Base-by-base conservation (phyloP, 305 asterid genomes). In the Fraxinus floribunda region DNA sequence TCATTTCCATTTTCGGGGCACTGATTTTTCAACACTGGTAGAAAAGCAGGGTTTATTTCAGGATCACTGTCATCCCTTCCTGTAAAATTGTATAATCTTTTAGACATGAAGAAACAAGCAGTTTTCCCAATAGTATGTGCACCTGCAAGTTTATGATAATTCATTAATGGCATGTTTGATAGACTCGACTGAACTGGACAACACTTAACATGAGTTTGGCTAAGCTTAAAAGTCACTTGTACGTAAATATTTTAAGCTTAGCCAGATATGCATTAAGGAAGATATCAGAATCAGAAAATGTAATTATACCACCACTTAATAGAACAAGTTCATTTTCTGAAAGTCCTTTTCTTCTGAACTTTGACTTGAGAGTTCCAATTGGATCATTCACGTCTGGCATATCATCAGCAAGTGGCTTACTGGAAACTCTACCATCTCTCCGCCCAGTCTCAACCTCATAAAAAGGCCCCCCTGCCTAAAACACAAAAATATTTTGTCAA, bases 331-430 rank as follows among this genome's bases (percentile, higher is more conserved):
- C 88, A 70, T 74, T 78, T n/a, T 79, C 84, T 0, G 82, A 55
- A 11, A 89, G 89, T 6, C 89, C 89, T 70, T 87, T 86, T 35
- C 74, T 74, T 34, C 4, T 78, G 79, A 89, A 89, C 68, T 87
- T 87, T 20, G 80, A 83, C 29, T 62, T 87, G 79, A 89, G 86
- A 74, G 82, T 84, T 24, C 84, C 82, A 3, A 89, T 86, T n/a
- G 89, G 46, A 44, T 87, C 90, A 34, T 87, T 36, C 46, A 84
- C 90, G 7, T 87, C 90, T 4, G 92, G 90, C 89, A 89, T 86
- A 24, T 68, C 80, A 15, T 55, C 29, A n/a, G 92, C 92, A 60
- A 84, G 82, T n/a, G 77, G 13, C 49, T 39, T 9, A 38, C 4
- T 0, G 13, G 92, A 89, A 80, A 87, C 81, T 46, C 77, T 73